phyloP scores from a whole-genome alignment of 2,329 filamentous ascomycete genomes.

The Penicillium sp. region DNA sequence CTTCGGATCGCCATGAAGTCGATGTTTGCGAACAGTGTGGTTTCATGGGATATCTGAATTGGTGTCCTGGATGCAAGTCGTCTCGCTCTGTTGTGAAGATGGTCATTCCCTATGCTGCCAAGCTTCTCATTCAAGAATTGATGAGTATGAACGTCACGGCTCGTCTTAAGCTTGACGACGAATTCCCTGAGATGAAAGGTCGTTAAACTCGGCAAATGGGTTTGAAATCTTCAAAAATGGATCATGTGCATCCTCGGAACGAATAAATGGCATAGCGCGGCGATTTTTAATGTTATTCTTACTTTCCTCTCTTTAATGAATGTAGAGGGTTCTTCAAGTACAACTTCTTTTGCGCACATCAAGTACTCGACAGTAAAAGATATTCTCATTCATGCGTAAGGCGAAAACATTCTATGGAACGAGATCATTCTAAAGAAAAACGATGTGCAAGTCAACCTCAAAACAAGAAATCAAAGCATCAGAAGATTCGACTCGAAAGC shows the following conservation, averaged over 20 bases:
- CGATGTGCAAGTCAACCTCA: neutral
- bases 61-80: constrained; percentile 89
- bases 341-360: too few species aligned
- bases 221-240: constrained; percentile 15
- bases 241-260: constrained; percentile 18
- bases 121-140: constrained; percentile 91
- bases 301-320: neutral
- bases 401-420: neutral
- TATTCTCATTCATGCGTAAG: neutral
- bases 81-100: constrained; percentile 84
- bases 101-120: constrained; percentile 96
- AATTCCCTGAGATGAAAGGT: constrained; percentile 68
- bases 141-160: constrained; percentile 99
- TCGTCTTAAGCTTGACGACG: constrained; percentile 83
- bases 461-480: constrained; percentile 12
- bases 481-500: constrained; percentile 31
- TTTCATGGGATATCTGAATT: constrained; percentile 92
- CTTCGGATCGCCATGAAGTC: constrained; percentile 83
- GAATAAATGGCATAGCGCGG: constrained; percentile 30
- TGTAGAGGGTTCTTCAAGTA: neutral
- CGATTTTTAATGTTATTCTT: constrained; percentile 21
- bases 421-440: neutral
- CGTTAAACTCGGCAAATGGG: constrained; percentile 22
- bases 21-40: constrained; percentile 95
- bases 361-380: too few species aligned